Base-by-base conservation (phyloP, 2,329 filamentous ascomycete genomes). In the Epichloe bromicola region DNA sequence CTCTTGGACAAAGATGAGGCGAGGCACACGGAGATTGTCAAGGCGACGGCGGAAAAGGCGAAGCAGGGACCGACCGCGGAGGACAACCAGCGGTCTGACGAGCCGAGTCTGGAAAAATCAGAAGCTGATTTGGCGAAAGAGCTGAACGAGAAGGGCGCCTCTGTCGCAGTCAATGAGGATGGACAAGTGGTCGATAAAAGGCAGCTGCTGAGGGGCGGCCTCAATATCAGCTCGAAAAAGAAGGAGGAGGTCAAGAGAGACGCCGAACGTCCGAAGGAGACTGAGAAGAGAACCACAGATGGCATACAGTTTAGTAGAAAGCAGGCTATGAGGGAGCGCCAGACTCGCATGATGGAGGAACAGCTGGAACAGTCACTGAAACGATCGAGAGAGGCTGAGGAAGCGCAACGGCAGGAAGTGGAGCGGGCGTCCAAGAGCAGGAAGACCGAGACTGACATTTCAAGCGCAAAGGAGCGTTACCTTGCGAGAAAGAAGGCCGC, bases 101-200 rank as follows among this genome's bases (percentile, higher is more conserved):
- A 66, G 23, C 67, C 69, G 38, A 74, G 73, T 0, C 77, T 80
- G 50, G 72, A 73, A 47, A 80, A 78, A 63, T 72, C 73, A 0
- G 81, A 83, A 17, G 76, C 76, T 2, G 78, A 89, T 36, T 60
- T 82, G n/a, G 84, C 83, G 4, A 74, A 71, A 46, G 82, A 86
- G 59, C 74, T 88, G 49, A 83, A 83, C 50, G 75, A 78, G 39
- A 80, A 73, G 54, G 79, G 71, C 55, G 81, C 69, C 0, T 70
- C 72, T 3, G 76, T 93, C 39, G 76, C 80, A 7, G 68, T 91
- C 59, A 91, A 91, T 60, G 87, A 93, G 54, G 87, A 93, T 39
- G 87, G 87, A 0, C 80, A 90, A 62, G 82, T 93, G 2, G 83
- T 88, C 26, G 87, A 94, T 63, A 91, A 89, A 71, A 75, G 86